Percentiles rank a stretch among this genome's conserved stretches.
These are phyloP conservation scores for Fusarium zealandicum DNA, from an alignment of 2,329 filamentous ascomycete genomes.

Conservation along the genomic window DNA sequence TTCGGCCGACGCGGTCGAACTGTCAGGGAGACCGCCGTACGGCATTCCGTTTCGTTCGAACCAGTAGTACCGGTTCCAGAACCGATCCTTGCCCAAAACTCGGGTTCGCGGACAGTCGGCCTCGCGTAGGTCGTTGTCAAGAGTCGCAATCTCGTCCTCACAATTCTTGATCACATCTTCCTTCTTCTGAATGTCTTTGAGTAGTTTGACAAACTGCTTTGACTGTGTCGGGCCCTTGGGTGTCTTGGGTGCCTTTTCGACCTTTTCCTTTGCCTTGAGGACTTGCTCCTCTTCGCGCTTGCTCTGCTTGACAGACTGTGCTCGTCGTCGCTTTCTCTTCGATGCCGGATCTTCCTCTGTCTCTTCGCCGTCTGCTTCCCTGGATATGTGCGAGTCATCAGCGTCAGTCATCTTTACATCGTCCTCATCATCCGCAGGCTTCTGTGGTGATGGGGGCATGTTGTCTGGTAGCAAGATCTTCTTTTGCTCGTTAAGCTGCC, in stretches of 20 bases:
- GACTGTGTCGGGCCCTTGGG: constrained; percentile 76
- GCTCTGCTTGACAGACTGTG: constrained; percentile 68
- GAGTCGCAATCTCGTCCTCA: constrained; percentile 82
- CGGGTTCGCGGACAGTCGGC: constrained; percentile 91
- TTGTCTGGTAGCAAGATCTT: constrained; percentile 78
- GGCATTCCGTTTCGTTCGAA: constrained; percentile 99
- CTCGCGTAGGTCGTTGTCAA: constrained; percentile 92
- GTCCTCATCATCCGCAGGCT: constrained; percentile 57
- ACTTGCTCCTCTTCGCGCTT: constrained; percentile 81
- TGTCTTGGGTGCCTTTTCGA: constrained; percentile 66
- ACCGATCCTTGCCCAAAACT: constrained; percentile 90
- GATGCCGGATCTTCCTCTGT: constrained; percentile 72
- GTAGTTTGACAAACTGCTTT: constrained; percentile 85
- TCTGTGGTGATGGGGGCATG: constrained; percentile 65
- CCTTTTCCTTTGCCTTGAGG: constrained; percentile 57
- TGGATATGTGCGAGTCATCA: constrained; percentile 65
- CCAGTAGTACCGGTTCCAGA: constrained; percentile 99
- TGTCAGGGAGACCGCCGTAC: constrained; percentile 84
- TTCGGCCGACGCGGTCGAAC: constrained; percentile 83
- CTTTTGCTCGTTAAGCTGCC: constrained; percentile 73
- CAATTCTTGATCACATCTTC: constrained; percentile 80
- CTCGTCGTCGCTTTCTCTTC: constrained; percentile 62
- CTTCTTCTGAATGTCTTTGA: constrained; percentile 89
- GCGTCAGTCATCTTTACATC: constrained; percentile 69
- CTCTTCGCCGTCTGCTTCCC: constrained; percentile 72